A percentile compares a stretch with the other conserved stretches of the same genome.
phyloP scores from a whole-genome alignment of 495 filamentous ascomycete species.

The Aspergillus nidulans region DNA sequence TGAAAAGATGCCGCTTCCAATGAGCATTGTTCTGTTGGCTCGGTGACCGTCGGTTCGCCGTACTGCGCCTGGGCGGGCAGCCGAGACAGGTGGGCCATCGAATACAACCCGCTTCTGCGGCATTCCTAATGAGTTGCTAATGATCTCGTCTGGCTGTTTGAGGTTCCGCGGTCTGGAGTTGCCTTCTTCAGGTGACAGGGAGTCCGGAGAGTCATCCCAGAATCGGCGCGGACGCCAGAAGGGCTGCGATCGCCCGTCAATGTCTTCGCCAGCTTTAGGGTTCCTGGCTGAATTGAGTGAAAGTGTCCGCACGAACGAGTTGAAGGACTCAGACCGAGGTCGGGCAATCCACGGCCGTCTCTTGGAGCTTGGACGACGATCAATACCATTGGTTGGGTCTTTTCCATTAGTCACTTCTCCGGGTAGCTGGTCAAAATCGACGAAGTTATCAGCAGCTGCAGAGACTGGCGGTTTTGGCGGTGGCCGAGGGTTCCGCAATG shows the following conservation, averaged over 20 bases:
- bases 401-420: conserved; percentile 35
- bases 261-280: conserved; percentile 38
- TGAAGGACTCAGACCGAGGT: conserved; percentile 52
- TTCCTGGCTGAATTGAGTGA: conserved; percentile 44
- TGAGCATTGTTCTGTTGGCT: conserved; percentile 30
- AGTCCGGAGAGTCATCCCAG: conserved; percentile 59
- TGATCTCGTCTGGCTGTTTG: conserved; percentile 24
- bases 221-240: conserved; percentile 76
- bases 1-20: conserved; percentile 29
- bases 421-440: conserved; percentile 19
- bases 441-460: conserved; percentile 57
- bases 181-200: conserved; percentile 27
- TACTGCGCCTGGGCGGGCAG: conserved; percentile 37
- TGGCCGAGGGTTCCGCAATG: conserved; percentile 69
- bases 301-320: conserved; percentile 36
- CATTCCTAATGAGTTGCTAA: conserved; percentile 51
- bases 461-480: conserved; percentile 66
- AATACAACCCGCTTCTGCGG: conserved; percentile 51
- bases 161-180: conserved; percentile 18
- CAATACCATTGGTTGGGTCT: conserved; percentile 39
- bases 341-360: conserved; percentile 55
- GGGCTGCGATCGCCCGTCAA: conserved; percentile 62
- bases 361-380: conserved; percentile 48
- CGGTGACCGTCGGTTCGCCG: conserved; percentile 24
- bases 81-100: conserved; percentile 33